Evolutionary conservation across 768 basidiomycete species (phyloP).

Genomic region (Tylopilus rubrobrunneus): DNA sequence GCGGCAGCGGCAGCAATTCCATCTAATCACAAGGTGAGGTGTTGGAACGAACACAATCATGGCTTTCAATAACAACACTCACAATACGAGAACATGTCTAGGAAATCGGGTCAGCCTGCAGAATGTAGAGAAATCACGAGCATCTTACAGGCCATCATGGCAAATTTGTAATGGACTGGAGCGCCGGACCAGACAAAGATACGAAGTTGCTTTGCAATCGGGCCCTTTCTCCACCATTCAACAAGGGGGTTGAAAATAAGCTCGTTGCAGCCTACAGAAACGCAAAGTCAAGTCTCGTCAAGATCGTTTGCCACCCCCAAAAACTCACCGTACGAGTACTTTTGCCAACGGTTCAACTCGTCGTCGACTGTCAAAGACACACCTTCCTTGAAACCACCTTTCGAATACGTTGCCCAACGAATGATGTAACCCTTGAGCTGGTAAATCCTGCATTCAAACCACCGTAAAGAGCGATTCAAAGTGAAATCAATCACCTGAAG

Average conservation of each 20-base stretch:
- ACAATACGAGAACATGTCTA: conserved; percentile 54
- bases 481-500: conserved; percentile 40
- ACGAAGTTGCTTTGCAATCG: conserved; percentile 77
- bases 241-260: conserved; percentile 84
- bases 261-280: conserved; percentile 32
- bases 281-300: conserved; percentile 26
- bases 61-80: conserved; percentile 11
- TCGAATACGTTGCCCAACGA: conserved; percentile 77
- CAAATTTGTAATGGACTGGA: conserved; percentile 79
- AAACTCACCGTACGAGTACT: conserved; percentile 66
- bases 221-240: conserved; percentile 74
- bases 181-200: conserved; percentile 73
- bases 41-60: background rate
- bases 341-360: conserved; percentile 91
- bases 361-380: conserved; percentile 88
- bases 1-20: conserved; percentile 67
- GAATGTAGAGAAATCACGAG: background rate
- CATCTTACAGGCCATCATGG: conserved; percentile 48
- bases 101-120: background rate
- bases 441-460: conserved; percentile 39
- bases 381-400: conserved; percentile 89
- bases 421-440: conserved; percentile 27
- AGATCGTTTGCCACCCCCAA: conserved; percentile 19
- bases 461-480: conserved; percentile 35
- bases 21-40: conserved; percentile 10